These are phyloP conservation scores for Yamagishiella unicocca DNA, from an alignment of 139 green algal genomes.

Conservation along the genomic window DNA sequence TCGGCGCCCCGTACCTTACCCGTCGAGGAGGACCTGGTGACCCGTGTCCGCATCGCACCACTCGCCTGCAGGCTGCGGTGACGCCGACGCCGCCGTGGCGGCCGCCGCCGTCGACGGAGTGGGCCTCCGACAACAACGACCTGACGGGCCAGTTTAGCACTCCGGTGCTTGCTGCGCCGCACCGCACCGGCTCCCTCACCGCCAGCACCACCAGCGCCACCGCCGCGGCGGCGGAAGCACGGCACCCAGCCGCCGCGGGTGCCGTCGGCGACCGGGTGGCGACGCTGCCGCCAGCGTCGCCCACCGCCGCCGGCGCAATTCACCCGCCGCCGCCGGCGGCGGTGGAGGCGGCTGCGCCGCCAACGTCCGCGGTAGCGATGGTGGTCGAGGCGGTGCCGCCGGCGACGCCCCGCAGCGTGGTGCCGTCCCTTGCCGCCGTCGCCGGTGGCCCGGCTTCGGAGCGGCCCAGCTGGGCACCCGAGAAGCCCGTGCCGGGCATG, in stretches of 20 bases:
- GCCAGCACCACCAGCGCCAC: neutral
- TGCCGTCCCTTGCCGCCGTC: neutral
- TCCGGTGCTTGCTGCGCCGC: slow-evolving; percentile 22
- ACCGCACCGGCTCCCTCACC: slow-evolving; percentile 1
- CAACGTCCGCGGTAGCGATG: neutral
- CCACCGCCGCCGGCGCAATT: neutral
- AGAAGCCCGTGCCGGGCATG: neutral
- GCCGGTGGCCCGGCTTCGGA: neutral
- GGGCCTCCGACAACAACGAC: neutral
- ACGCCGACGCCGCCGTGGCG: neutral
- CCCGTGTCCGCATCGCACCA: too few species aligned
- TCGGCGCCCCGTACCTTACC: too few species aligned
- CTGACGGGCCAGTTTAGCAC: slow-evolving; percentile 36
- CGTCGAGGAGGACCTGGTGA: too few species aligned
- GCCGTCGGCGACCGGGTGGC: neutral
- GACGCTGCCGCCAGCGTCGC: neutral
- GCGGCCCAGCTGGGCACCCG: neutral
- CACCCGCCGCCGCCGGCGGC: neutral
- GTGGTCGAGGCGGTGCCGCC: neutral
- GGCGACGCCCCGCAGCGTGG: neutral
- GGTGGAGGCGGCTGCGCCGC: neutral
- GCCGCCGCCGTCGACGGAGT: neutral
- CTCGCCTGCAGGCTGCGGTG: neutral
- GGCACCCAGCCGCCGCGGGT: too few species aligned
- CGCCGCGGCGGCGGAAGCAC: neutral